phyloP scores from a whole-genome alignment of 2,329 filamentous ascomycete species.

The Colletotrichum sp. region DNA sequence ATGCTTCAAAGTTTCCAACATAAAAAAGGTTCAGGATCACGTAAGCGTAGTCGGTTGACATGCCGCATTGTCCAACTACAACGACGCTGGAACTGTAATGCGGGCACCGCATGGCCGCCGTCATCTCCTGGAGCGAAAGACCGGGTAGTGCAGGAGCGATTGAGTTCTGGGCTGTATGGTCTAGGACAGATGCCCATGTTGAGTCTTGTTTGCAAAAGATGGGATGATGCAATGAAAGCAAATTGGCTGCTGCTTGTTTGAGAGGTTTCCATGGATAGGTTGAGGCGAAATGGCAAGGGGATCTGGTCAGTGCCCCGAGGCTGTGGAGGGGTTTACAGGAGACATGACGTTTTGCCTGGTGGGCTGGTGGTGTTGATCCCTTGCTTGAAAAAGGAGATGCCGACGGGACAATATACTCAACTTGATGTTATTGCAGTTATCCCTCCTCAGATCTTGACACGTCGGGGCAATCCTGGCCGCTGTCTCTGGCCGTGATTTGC shows the following conservation, averaged over 20 bases:
- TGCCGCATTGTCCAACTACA: background rate
- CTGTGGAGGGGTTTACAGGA: background rate
- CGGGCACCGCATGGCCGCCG: background rate
- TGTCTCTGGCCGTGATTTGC: background rate
- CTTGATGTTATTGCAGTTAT: background rate
- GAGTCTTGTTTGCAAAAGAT: background rate
- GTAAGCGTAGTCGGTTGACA: background rate
- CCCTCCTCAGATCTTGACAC: background rate
- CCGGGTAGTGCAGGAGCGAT: background rate
- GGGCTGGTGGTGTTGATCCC: background rate
- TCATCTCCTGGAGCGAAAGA: background rate
- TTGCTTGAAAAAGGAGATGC: background rate
- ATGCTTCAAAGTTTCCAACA: background rate
- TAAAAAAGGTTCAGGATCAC: background rate
- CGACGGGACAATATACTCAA: background rate
- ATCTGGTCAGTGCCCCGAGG: background rate
- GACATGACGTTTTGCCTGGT: conserved; percentile 11
- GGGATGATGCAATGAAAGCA: background rate
- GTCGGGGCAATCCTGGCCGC: background rate
- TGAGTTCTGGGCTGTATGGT: background rate
- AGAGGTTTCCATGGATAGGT: background rate
- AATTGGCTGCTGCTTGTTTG: background rate
- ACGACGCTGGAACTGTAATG: background rate
- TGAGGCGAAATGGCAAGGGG: background rate
- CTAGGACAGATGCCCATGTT: background rate